Conservation (phyloP, 345 rosid species). For the Erucastrum elatum region DNA sequence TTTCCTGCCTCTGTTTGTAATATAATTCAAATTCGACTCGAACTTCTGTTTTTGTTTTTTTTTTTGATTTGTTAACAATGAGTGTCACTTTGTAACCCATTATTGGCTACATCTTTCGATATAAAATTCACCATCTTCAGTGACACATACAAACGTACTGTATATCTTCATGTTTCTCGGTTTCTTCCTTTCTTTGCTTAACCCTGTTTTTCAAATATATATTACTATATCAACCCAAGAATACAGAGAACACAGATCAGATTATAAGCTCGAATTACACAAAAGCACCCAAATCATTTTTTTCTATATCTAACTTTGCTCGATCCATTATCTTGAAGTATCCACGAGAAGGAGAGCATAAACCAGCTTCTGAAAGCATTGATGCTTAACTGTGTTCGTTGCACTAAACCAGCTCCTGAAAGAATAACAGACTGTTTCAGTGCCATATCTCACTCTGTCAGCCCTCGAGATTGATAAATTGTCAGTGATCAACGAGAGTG, state of each 20-base stretch:
- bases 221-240: too few relatives aligned
- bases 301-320: too few relatives aligned
- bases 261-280: too few relatives aligned
- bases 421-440: not conserved
- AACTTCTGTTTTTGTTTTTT: not conserved
- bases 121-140: not conserved
- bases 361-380: too few relatives aligned
- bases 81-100: not conserved
- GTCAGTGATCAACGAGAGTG: not conserved
- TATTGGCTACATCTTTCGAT: not conserved
- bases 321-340: too few relatives aligned
- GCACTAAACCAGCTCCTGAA: not conserved
- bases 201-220: too few relatives aligned
- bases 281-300: too few relatives aligned
- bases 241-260: too few relatives aligned
- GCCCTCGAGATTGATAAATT: too few relatives aligned
- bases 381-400: not conserved
- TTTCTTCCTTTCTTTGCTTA: too few relatives aligned
- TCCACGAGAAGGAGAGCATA: too few relatives aligned
- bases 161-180: not conserved
- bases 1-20: constrained; percentile 6
- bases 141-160: not conserved
- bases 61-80: not conserved
- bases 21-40: constrained; percentile 9
- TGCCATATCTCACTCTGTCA: not conserved